Base-by-base conservation (phyloP, 805 yeast genomes). In the Barnettozyma pratensis region DNA sequence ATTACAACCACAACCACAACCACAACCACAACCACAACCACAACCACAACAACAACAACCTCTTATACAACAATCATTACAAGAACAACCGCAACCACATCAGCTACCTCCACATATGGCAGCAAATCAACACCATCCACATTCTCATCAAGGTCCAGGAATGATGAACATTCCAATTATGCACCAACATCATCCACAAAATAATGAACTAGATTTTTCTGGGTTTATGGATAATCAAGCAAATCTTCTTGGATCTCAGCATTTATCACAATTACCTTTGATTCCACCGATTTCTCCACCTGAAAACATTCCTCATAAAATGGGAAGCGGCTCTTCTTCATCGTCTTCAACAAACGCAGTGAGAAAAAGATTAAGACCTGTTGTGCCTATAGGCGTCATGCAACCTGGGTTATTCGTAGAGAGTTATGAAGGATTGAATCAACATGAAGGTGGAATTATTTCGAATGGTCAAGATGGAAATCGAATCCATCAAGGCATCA, bases 361-460 rank as follows among this genome's bases (percentile, higher is more conserved):
- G 37, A 34, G 46, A 4, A 48, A 48, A 29, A 44, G 41, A 31
- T 14, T 38, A 7, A 44, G 39, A 41, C 8, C 47, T 34, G 34
- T 3, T 14, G n/a, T 52, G 30, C 36, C 57, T 35, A 29, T 42
- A 34, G 44, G 44, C 39, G 25, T 52, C 31, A 28, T 39, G 7
- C 50, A 50, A 25, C 44, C 54, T 5, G 54, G 54, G 5, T 12
- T 50, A 26, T 7, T 50, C 25, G 51, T 48, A n/a, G 54, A 50
- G 8, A 26, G 12, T 5, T 50, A 48, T n/a, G 45, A 41, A 11
- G 26, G 30, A n/a, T 10, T 32, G 19, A 46, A 41, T 12, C 46
- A 37, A 34, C 26, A 12, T 12, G 44, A 40, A 12, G 39, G 44
- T 8, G 29, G 14, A 19, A 34, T 26, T 31, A 7, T n/a, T n/a